Evolutionary conservation across 257 asterid species (phyloP).

Genomic region (Penstemon eatonii): DNA sequence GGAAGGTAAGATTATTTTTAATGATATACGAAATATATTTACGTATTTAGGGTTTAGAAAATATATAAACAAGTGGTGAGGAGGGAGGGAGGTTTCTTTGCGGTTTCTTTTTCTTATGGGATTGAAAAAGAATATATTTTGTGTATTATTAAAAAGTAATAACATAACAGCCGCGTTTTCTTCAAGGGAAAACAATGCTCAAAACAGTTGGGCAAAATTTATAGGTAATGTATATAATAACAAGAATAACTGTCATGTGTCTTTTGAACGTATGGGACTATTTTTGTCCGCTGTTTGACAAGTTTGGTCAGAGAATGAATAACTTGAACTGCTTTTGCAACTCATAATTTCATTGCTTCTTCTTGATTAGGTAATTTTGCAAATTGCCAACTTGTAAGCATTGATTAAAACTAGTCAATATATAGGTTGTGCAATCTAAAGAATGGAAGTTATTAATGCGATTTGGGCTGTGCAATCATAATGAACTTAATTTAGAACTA

Average conservation of each 20-base stretch:
- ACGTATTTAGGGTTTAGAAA: constrained; percentile 39
- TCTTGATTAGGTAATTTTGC: neutral
- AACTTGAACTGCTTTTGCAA: constrained; percentile 22
- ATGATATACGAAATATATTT: neutral
- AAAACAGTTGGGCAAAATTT: neutral
- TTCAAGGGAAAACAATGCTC: constrained; percentile 26
- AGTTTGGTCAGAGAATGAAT: constrained; percentile 23
- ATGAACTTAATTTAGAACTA: too few species aligned
- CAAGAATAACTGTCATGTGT: constrained; percentile 72
- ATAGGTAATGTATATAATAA: constrained; percentile 34
- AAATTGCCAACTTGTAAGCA: neutral
- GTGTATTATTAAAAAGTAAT: neutral
- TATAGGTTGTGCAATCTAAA: too few species aligned
- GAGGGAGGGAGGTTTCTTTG: constrained; percentile 35
- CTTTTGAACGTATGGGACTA: constrained; percentile 17
- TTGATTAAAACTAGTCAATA: too few species aligned
- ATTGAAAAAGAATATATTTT: constrained; percentile 18
- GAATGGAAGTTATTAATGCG: too few species aligned
- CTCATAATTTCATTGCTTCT: neutral
- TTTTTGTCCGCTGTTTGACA: constrained; percentile 24
- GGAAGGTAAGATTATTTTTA: constrained; percentile 8
- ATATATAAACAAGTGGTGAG: constrained; percentile 29
- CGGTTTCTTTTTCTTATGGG: constrained; percentile 34
- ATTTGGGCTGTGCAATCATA: too few species aligned
- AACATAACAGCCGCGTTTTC: constrained; percentile 44